These are phyloP conservation scores for Candida adriatica DNA, from an alignment of 805 yeast genomes.

Conservation along the genomic window DNA sequence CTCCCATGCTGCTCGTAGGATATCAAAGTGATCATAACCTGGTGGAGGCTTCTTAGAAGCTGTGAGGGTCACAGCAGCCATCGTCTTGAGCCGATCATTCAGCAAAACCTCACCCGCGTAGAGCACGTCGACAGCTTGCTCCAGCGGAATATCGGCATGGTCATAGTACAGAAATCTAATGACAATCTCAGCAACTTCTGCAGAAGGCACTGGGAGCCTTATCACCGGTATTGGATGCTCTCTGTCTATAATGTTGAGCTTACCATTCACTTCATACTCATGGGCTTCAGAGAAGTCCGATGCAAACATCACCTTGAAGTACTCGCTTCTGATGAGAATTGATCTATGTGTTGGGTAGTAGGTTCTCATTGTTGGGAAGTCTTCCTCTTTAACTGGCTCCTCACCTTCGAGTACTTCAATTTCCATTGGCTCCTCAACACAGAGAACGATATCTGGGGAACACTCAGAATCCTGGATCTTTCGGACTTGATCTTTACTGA, in stretches of 20 bases:
- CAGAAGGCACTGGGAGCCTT: constrained; percentile 24
- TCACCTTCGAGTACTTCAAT: constrained; percentile 4
- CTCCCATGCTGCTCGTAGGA: constrained; percentile 62
- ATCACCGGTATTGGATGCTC: constrained; percentile 25
- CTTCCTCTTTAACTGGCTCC: constrained; percentile 5
- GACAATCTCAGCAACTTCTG: constrained; percentile 41
- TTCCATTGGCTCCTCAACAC: constrained; percentile 28
- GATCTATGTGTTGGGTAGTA: constrained; percentile 62
- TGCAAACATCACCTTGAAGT: constrained; percentile 55
- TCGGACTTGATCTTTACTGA: constrained; percentile 7
- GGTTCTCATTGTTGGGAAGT: neutral
- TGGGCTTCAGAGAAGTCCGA: constrained; percentile 38
- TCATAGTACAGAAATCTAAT: constrained; percentile 57
- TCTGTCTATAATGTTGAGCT: constrained; percentile 9
- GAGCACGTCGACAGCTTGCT: constrained; percentile 47
- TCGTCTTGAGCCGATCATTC: constrained; percentile 56
- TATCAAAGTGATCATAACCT: constrained; percentile 41
- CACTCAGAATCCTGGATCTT: constrained; percentile 15
- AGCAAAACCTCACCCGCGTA: constrained; percentile 49
- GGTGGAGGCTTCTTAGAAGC: constrained; percentile 24
- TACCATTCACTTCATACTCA: constrained; percentile 9
- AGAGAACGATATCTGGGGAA: constrained; percentile 43
- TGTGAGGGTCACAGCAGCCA: constrained; percentile 44
- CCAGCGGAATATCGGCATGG: constrained; percentile 42
- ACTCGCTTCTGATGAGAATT: constrained; percentile 53